Conservation (phyloP, 2,329 filamentous ascomycete species). For the Aureobasidium sp. region DNA sequence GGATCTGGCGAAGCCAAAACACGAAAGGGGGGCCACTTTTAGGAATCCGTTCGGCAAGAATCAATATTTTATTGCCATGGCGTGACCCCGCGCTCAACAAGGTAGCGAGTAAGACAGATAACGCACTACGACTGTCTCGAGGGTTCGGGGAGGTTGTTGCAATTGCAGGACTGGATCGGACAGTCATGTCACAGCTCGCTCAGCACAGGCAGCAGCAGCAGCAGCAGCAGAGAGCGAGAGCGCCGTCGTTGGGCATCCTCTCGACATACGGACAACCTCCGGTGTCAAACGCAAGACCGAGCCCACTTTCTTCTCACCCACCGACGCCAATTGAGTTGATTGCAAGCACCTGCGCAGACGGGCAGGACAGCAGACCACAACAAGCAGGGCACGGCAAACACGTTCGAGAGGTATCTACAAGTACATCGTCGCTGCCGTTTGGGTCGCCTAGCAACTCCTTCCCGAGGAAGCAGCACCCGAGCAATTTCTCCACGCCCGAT, state of each 20-base stretch:
- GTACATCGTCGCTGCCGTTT: slow-evolving; percentile 14
- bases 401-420: not conserved
- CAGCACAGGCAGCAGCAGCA: slow-evolving; percentile 10
- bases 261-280: not conserved
- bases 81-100: slow-evolving; percentile 8
- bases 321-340: slow-evolving; percentile 3
- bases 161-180: no score
- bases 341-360: not conserved
- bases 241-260: not conserved
- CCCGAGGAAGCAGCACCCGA: slow-evolving; percentile 11
- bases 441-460: slow-evolving; percentile 9
- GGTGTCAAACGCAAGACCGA: not conserved
- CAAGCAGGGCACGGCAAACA: not conserved
- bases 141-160: no score
- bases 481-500: slow-evolving; percentile 14
- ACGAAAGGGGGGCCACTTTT: slow-evolving; percentile 13
- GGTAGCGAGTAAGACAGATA: slow-evolving; percentile 6
- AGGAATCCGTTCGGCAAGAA: not conserved
- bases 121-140: not conserved
- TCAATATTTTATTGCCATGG: slow-evolving; percentile 11
- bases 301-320: slow-evolving; percentile 12
- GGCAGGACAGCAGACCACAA: not conserved
- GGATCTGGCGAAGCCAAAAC: slow-evolving; percentile 6
- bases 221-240: no score
- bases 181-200: slow-evolving; percentile 7